Base-by-base conservation (phyloP, 2,329 filamentous ascomycete species). In the Biscogniauxia sp. region DNA sequence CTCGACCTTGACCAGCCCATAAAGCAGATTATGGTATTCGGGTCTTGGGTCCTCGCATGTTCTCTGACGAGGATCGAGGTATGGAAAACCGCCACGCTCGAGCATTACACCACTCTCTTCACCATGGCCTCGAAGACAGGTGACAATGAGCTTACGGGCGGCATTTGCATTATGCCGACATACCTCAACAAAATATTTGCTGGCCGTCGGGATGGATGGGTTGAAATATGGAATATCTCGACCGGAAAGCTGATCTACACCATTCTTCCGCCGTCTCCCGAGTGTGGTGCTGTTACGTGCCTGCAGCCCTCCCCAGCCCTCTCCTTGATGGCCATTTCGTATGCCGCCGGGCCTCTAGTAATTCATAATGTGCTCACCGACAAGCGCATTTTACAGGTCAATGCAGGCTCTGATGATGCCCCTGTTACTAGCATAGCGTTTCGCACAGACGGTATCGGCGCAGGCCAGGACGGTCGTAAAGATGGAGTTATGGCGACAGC, bases 171-270 rank as follows among this genome's bases (percentile, higher is more conserved):
- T 70, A 92, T 98, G 89, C 93, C 94, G 1, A 98, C 95, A 0
- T 96, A 93, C 75, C 77, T 99, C 62, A 99, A 99, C 81, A 99
- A 99, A 77, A 85, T 99, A 52, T 92, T 98, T 66, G 90, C 92
- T 2, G 96, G 92, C 9, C 88, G 92, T 69, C 85, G 85, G 64
- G 93, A 99, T 74, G 95, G 95, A 6, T 90, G 88, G 75, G 88
- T 97, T 8, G 95, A 99, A 72, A 96, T 99, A 55, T 99, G 95
- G 94, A 99, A 99, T 72, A 81, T 99, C 62, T 96, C 90, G 73
- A 97, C 92, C 3, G 93, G 86, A 54, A 97, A 96, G 75, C 82
- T 97, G 57, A 86, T 99, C 26, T 96, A 97, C 75, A 96, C 93
- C 1, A 88, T 99, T 56, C 79, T 95, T 15, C 91, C 95, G 0